Conservation (phyloP, 176 grass and related monocot species). For the Neostapfia colusana region DNA sequence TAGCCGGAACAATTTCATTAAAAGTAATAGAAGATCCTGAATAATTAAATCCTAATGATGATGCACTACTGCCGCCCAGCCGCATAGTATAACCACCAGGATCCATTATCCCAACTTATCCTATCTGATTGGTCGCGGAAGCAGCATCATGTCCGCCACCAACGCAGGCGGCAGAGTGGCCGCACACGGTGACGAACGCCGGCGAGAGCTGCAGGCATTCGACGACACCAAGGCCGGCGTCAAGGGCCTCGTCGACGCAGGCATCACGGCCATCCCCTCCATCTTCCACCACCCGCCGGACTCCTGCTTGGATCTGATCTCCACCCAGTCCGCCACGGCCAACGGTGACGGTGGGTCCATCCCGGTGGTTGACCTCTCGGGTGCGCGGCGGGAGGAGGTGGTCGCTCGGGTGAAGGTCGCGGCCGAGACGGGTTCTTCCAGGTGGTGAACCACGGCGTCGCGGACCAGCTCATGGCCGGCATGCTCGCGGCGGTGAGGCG, state of each 20-base stretch:
- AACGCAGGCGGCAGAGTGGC: too few relatives aligned
- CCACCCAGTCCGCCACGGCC: neutral
- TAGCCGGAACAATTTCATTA: too few relatives aligned
- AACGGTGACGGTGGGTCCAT: neutral
- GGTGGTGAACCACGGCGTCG: conserved; percentile 21
- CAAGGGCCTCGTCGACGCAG: conserved; percentile 57
- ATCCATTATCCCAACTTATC: neutral
- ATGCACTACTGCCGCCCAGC: neutral
- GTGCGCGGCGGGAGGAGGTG: neutral
- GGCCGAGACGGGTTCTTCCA: conserved; percentile 24
- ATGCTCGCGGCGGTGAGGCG: neutral
- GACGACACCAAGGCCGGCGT: conserved; percentile 69
- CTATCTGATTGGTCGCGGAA: neutral
- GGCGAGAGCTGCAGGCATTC: conserved; percentile 45
- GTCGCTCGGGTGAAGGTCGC: neutral
- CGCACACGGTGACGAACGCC: conserved; percentile 22
- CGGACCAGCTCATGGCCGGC: neutral
- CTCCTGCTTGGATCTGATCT: neutral
- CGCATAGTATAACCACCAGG: neutral
- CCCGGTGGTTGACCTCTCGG: conserved; percentile 7
- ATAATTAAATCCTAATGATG: neutral
- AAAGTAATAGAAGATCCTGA: too few relatives aligned
- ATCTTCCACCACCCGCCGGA: conserved; percentile 9
- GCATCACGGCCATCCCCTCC: conserved; percentile 7
- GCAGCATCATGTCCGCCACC: neutral